Base-by-base conservation (phyloP, 768 basidiomycete genomes). In the Paxillus ammoniavirescens region DNA sequence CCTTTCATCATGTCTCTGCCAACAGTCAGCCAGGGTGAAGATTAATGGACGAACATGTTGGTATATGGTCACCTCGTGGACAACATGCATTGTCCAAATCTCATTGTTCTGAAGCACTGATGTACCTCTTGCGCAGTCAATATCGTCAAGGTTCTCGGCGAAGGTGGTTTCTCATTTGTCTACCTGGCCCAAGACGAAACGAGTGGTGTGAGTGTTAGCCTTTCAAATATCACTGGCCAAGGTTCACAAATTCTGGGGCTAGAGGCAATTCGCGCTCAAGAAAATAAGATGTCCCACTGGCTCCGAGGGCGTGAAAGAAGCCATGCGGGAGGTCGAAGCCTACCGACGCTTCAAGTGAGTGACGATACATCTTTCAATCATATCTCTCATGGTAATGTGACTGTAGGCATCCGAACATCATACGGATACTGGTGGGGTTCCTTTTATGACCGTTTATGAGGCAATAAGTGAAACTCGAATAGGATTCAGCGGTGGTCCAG, bases 401-500 rank as follows among this genome's bases (percentile, higher is more conserved):
- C 30, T 21, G 53, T 60, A 94, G 92, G 68, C 96, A 98, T 70
- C 90, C 89, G 17, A 98, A 98, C 69, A 98, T 98, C 64, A 99
- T 99, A 67, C 89, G 89, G 36, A 93, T 96, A 68, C 72, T 96
- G 70, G 91, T 89, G 41, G 61, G 51, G 74, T 73, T 6, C 17
- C 33, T 42, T 47, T 23, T 21, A 2, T 8, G 21, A 21, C 35
- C 2, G 28, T 26, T 15, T n/a, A n/a, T 4, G 10, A 43, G 15
- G 21, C 17, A 37, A 28, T n/a, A 13, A 50, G 23, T 36, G 41
- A 35, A 60, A 61, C 42, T 44, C 36, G 33, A 26, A 26, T 44
- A 92, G 90, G 94, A 98, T 65, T 95, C 94, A 13, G 92, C 94
- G 1, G 92, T 96, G 4, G 87, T 95, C 1, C 93, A 97, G 70